phyloP scores from a whole-genome alignment of 2,329 filamentous ascomycete species.

The Juglanconis oblonga region DNA sequence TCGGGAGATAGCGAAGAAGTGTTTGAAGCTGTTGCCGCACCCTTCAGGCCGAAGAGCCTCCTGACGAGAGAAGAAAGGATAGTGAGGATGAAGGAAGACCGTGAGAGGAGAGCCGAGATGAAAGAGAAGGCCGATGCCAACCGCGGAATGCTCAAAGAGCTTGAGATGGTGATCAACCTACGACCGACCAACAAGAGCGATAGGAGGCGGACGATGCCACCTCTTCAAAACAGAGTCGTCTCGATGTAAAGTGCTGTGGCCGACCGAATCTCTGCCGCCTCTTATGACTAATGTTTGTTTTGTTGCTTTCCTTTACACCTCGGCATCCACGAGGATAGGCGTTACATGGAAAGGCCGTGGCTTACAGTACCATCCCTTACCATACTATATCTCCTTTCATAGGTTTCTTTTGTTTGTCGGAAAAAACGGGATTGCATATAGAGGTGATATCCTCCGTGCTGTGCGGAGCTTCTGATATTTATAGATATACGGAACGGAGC shows the following conservation, averaged over 20 bases:
- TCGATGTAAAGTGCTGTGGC: constrained; percentile 34
- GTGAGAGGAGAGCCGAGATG: constrained; percentile 67
- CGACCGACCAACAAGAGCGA: constrained; percentile 34
- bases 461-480: background rate
- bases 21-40: constrained; percentile 85
- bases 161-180: constrained; percentile 80
- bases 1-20: constrained; percentile 69
- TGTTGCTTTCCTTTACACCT: constrained; percentile 4
- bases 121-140: constrained; percentile 77
- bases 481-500: constrained; percentile 6
- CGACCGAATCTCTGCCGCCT: constrained; percentile 4
- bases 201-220: constrained; percentile 34
- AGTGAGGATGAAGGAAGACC: constrained; percentile 81
- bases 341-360: constrained; percentile 7
- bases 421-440: constrained; percentile 1
- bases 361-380: background rate
- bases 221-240: constrained; percentile 34
- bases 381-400: background rate
- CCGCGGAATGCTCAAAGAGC: constrained; percentile 85
- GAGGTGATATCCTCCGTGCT: background rate
- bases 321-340: constrained; percentile 8
- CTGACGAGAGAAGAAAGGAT: constrained; percentile 86
- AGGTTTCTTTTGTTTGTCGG: background rate
- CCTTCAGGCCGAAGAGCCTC: constrained; percentile 63
- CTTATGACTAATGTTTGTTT: constrained; percentile 19